A percentile compares a stretch with the other conserved stretches of the same genome.
phyloP scores from a whole-genome alignment of 1,284 basidiomycete genomes.

The Ceratobasidium sp. region DNA sequence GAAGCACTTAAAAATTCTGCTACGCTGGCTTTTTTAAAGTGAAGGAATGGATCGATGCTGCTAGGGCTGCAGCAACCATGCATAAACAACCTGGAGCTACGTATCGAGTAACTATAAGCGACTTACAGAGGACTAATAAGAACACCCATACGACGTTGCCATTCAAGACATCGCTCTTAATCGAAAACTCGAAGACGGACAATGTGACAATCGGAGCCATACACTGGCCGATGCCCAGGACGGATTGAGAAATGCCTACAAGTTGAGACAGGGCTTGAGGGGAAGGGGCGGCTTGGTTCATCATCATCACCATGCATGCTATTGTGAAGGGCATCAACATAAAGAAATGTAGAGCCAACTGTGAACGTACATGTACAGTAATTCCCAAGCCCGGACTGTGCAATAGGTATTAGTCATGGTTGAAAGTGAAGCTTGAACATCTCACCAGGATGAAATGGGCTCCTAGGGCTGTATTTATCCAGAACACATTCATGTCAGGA shows the following conservation, averaged over 20 bases:
- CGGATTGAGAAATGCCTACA: constrained; percentile 26
- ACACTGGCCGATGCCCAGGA: constrained; percentile 24
- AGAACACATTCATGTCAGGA: not conserved
- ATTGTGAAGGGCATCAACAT: too few species aligned
- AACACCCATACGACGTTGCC: constrained; percentile 22
- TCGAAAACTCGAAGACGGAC: constrained; percentile 27
- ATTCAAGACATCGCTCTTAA: constrained; percentile 13
- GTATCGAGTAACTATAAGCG: not conserved
- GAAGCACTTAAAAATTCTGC: too few species aligned
- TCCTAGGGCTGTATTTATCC: not conserved
- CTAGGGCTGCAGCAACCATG: not conserved
- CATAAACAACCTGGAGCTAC: not conserved
- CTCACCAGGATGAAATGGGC: constrained; percentile 4
- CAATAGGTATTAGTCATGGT: constrained; percentile 18
- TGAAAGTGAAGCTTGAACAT: not conserved
- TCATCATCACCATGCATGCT: constrained; percentile 37
- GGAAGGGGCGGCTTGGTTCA: constrained; percentile 26
- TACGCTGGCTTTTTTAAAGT: not conserved
- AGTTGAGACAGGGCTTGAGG: constrained; percentile 20
- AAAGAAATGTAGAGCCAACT: too few species aligned
- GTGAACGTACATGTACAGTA: too few species aligned
- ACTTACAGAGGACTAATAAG: constrained; percentile 11
- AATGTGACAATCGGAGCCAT: constrained; percentile 22
- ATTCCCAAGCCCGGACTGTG: too few species aligned
- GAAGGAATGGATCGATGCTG: constrained; percentile 22